phyloP scores from a whole-genome alignment of 106 monocot genomes.

The Narthecium ossifragum region DNA sequence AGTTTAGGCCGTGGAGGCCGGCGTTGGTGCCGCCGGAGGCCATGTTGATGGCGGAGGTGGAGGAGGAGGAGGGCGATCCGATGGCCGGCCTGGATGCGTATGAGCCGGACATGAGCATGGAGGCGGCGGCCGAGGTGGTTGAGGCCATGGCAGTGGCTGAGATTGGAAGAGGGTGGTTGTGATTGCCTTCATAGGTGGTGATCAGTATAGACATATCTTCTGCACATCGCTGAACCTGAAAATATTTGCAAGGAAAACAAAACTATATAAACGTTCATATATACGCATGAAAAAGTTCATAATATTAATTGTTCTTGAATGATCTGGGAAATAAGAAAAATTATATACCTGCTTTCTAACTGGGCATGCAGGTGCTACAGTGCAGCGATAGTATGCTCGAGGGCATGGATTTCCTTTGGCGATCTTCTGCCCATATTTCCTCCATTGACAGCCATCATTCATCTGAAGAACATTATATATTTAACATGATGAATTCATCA shows the following conservation, averaged over 20 bases:
- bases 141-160: slow-evolving; percentile 89
- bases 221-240: slow-evolving; percentile 67
- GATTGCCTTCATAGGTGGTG: slow-evolving; percentile 72
- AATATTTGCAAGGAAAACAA: neutral
- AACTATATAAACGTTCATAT: too few relatives aligned
- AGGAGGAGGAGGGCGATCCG: neutral
- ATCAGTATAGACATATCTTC: slow-evolving; percentile 64
- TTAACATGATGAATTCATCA: neutral
- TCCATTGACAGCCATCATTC: slow-evolving; percentile 96
- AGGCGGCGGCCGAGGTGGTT: slow-evolving; percentile 68
- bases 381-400: slow-evolving; percentile 87
- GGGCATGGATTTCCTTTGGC: slow-evolving; percentile 96
- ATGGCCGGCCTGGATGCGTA: slow-evolving; percentile 20
- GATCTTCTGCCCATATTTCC: slow-evolving; percentile 94
- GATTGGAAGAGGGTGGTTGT: slow-evolving; percentile 59
- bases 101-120: slow-evolving; percentile 70
- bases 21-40: neutral
- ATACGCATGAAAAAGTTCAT: too few relatives aligned
- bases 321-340: too few relatives aligned
- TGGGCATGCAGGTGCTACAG: slow-evolving; percentile 76
- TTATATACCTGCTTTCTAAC: slow-evolving; percentile 79
- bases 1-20: slow-evolving; percentile 28
- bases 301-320: too few relatives aligned
- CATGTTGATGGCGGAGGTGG: neutral
- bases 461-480: slow-evolving; percentile 30